Conservation (phyloP, 805 yeast genomes). For the Scheffersomyces spartinae region DNA sequence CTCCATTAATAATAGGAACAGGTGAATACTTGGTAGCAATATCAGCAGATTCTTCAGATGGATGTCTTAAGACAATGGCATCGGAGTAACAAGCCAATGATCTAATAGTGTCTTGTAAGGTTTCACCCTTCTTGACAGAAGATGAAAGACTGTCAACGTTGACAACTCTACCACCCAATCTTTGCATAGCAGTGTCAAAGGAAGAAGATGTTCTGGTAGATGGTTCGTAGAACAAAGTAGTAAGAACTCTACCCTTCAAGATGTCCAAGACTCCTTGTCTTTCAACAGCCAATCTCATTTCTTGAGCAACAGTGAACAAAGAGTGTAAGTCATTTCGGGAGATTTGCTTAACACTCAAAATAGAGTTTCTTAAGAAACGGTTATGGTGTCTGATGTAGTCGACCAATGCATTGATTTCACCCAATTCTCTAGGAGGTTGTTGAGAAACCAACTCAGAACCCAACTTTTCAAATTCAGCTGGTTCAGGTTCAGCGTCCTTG, state of each 20-base stretch:
- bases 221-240: conserved; percentile 97
- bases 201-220: conserved; percentile 95
- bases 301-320: conserved; percentile 93
- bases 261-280: conserved; percentile 90
- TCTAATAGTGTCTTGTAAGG: conserved; percentile 92
- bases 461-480: conserved; percentile 31
- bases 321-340: conserved; percentile 83
- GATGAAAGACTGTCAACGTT: conserved; percentile 76
- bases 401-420: conserved; percentile 71
- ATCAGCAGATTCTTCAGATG: conserved; percentile 82
- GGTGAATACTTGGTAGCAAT: conserved; percentile 95
- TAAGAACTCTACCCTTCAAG: conserved; percentile 79
- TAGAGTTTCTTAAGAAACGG: conserved; percentile 82
- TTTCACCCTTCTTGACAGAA: conserved; percentile 97
- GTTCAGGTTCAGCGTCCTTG: conserved; percentile 33
- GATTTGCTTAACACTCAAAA: conserved; percentile 81
- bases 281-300: conserved; percentile 93
- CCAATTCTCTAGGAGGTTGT: conserved; percentile 59
- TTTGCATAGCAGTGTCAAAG: conserved; percentile 98
- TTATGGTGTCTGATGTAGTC: conserved; percentile 71
- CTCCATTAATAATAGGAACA: conserved; percentile 95
- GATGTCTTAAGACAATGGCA: conserved; percentile 95
- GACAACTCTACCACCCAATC: conserved; percentile 96
- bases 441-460: conserved; percentile 65
- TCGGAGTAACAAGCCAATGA: conserved; percentile 92